Conservation (phyloP, 2,329 filamentous ascomycete genomes). For the Cladosporium sp. region DNA sequence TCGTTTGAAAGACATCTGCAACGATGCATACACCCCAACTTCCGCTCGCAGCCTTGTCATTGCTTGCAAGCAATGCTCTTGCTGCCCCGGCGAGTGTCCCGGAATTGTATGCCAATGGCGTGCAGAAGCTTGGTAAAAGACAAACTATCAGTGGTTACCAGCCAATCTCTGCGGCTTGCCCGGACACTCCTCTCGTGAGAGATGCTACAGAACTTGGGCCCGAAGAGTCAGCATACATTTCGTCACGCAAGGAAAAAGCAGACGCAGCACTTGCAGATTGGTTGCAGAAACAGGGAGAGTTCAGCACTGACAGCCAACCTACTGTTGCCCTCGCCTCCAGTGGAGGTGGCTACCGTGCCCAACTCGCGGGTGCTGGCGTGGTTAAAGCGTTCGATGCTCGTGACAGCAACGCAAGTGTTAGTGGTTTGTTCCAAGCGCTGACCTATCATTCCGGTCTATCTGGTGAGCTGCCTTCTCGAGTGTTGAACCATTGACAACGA, state of each 20-base stretch:
- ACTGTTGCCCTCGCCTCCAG: conserved; percentile 45
- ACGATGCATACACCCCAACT: conserved; percentile 14
- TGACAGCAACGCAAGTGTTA: conserved; percentile 42
- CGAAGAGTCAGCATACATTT: conserved; percentile 42
- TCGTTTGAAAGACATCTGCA: not conserved
- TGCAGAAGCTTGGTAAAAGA: conserved; percentile 8
- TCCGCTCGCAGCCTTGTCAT: not conserved
- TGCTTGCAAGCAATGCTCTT: not conserved
- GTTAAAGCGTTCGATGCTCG: conserved; percentile 47
- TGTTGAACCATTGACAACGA: not conserved
- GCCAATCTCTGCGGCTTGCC: conserved; percentile 41
- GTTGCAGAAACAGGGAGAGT: conserved; percentile 41
- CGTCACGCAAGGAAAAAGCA: conserved; percentile 41
- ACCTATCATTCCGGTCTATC: conserved; percentile 46
- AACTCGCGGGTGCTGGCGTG: conserved; percentile 43
- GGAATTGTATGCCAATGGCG: conserved; percentile 10
- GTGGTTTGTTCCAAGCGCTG: conserved; percentile 47
- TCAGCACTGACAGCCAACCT: conserved; percentile 41
- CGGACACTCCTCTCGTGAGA: conserved; percentile 41
- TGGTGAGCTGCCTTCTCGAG: not conserved
- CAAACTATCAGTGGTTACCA: conserved; percentile 31
- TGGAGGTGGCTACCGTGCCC: conserved; percentile 46
- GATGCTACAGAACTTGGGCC: conserved; percentile 39
- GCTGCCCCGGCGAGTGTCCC: conserved; percentile 5
- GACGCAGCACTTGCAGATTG: conserved; percentile 42